These are phyloP conservation scores for Usnea hakonensis DNA, from an alignment of 495 filamentous ascomycete species.

Conservation along the genomic window DNA sequence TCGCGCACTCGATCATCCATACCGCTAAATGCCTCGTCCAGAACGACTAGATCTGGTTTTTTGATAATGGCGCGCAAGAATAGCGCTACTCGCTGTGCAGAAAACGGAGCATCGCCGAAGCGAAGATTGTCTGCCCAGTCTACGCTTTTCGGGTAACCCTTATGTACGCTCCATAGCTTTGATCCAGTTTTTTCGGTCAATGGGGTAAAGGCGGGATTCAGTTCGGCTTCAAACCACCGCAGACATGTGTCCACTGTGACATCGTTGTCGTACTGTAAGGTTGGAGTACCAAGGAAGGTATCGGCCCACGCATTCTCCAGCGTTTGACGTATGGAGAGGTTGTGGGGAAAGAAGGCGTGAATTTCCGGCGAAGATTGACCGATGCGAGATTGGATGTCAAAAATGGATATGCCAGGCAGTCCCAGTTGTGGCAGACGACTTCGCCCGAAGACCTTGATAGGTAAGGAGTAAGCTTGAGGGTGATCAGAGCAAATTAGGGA, in stretches of 20 bases:
- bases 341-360: slow-evolving; percentile 81
- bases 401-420: slow-evolving; percentile 70
- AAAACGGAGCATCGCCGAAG: slow-evolving; percentile 70
- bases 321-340: slow-evolving; percentile 63
- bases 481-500: slow-evolving; percentile 93
- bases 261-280: slow-evolving; percentile 46
- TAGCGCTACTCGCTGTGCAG: slow-evolving; percentile 72
- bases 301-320: slow-evolving; percentile 85
- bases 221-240: slow-evolving; percentile 64
- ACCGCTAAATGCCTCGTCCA: slow-evolving; percentile 89
- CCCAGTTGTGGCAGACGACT: slow-evolving; percentile 69
- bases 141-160: slow-evolving; percentile 31
- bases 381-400: slow-evolving; percentile 82
- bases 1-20: slow-evolving; percentile 77
- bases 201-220: slow-evolving; percentile 44
- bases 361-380: slow-evolving; percentile 92
- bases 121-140: slow-evolving; percentile 60
- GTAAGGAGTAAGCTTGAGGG: slow-evolving; percentile 83
- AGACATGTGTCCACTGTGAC: slow-evolving; percentile 56
- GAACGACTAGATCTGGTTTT: slow-evolving; percentile 76
- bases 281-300: slow-evolving; percentile 66
- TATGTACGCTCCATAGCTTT: neutral
- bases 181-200: neutral
- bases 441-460: slow-evolving; percentile 76
- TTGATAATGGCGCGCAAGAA: slow-evolving; percentile 81